phyloP scores from a whole-genome alignment of 495 filamentous ascomycete species.

The Coniosporium apollinis region DNA sequence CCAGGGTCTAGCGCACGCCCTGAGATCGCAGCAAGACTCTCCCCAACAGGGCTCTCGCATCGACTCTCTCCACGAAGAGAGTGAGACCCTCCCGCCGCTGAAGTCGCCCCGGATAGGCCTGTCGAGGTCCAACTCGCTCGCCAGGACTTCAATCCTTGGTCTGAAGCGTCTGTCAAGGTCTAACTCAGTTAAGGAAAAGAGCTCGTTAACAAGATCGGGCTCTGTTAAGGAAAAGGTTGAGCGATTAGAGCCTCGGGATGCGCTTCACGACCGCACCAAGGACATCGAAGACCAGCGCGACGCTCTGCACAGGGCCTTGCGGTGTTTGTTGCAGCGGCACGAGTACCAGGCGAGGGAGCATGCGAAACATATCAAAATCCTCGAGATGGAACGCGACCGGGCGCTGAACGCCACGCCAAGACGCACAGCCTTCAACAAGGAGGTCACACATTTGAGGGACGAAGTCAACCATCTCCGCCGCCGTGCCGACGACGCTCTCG shows the following conservation, averaged over 20 bases:
- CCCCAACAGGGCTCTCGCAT: slow-evolving; percentile 34
- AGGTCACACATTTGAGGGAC: slow-evolving; percentile 59
- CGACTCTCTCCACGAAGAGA: slow-evolving; percentile 48
- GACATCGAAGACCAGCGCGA: slow-evolving; percentile 90
- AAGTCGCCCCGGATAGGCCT: slow-evolving; percentile 30
- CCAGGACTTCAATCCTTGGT: slow-evolving; percentile 25
- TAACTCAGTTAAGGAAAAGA: slow-evolving; percentile 9
- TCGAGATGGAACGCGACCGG: slow-evolving; percentile 64
- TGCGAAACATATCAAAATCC: slow-evolving; percentile 50
- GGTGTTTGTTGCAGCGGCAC: slow-evolving; percentile 74
- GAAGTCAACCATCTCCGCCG: slow-evolving; percentile 75
- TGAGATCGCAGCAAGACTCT: not conserved
- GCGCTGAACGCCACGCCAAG: slow-evolving; percentile 53
- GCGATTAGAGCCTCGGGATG: slow-evolving; percentile 19
- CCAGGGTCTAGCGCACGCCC: not conserved
- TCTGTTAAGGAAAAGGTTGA: slow-evolving; percentile 38
- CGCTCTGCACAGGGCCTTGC: slow-evolving; percentile 71
- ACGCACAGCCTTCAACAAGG: slow-evolving; percentile 62
- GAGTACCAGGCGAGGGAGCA: slow-evolving; percentile 65
- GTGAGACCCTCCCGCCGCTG: slow-evolving; percentile 10
- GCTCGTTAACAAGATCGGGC: slow-evolving; percentile 34
- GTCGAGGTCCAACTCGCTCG: slow-evolving; percentile 45
- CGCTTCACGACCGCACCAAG: slow-evolving; percentile 69
- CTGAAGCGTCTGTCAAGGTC: no score
- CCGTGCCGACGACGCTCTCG: slow-evolving; percentile 87